These are phyloP conservation scores for Alternaria triticina DNA, from an alignment of 2,329 filamentous ascomycete species.

Conservation along the genomic window DNA sequence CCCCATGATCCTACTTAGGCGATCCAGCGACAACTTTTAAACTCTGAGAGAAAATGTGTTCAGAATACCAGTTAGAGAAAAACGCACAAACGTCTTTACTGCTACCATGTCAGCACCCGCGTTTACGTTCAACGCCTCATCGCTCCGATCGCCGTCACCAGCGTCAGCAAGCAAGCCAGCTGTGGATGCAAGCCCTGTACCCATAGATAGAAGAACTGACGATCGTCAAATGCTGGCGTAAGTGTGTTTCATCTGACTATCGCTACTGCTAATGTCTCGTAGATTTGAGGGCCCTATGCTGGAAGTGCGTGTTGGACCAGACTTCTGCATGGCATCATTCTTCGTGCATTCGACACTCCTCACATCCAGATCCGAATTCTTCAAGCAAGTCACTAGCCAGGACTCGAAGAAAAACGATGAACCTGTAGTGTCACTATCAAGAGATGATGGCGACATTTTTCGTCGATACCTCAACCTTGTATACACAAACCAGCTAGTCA, in stretches of 20 bases:
- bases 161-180: too few relatives aligned
- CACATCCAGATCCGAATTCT: neutral
- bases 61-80: too few relatives aligned
- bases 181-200: too few relatives aligned
- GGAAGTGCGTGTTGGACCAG: neutral
- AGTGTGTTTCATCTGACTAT: neutral
- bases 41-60: too few relatives aligned
- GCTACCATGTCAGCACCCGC: too few relatives aligned
- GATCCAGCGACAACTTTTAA: too few relatives aligned
- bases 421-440: neutral
- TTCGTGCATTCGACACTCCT: fast-evolving
- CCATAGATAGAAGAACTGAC: too few relatives aligned
- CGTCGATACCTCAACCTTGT: neutral
- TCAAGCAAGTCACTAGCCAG: neutral
- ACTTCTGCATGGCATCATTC: fast-evolving
- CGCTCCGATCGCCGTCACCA: too few relatives aligned
- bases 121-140: too few relatives aligned
- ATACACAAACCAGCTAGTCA: neutral
- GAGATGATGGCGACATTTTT: fast-evolving
- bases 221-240: neutral
- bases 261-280: too few relatives aligned
- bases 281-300: neutral
- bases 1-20: neutral
- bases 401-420: too few relatives aligned
- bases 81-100: too few relatives aligned